phyloP scores from a whole-genome alignment of 2,329 filamentous ascomycete genomes.

The Cercospora sp. region DNA sequence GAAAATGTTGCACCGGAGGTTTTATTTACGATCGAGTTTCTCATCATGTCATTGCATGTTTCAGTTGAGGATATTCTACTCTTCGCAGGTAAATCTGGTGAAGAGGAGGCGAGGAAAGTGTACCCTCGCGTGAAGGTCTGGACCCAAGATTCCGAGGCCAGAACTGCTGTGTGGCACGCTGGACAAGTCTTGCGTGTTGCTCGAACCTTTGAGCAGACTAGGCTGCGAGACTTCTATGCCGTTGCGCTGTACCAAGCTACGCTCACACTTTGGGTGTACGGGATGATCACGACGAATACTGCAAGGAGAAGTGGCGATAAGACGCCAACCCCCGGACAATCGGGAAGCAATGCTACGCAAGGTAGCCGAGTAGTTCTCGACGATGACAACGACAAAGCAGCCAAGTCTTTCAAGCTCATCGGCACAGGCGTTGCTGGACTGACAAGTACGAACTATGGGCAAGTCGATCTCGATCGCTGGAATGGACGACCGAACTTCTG shows the following conservation, averaged over 20 bases:
- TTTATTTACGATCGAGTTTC: slow-evolving; percentile 47
- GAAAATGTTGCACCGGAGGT: slow-evolving; percentile 32
- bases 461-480: slow-evolving; percentile 4
- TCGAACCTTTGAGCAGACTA: slow-evolving; percentile 29
- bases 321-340: slow-evolving; percentile 9
- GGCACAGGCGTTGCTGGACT: slow-evolving; percentile 55
- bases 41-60: slow-evolving; percentile 63
- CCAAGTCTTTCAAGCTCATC: slow-evolving; percentile 59
- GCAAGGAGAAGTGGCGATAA: slow-evolving; percentile 41
- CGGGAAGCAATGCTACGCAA: background rate
- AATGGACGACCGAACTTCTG: slow-evolving; percentile 25
- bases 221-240: slow-evolving; percentile 61
- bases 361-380: slow-evolving; percentile 47
- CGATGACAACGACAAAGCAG: slow-evolving; percentile 55
- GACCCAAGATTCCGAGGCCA: slow-evolving; percentile 54
- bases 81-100: slow-evolving; percentile 64
- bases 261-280: slow-evolving; percentile 67
- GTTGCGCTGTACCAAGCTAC: slow-evolving; percentile 66
- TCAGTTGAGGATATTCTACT: slow-evolving; percentile 63
- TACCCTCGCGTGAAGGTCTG: slow-evolving; percentile 59
- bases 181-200: slow-evolving; percentile 64
- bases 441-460: background rate
- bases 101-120: slow-evolving; percentile 60
- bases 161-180: slow-evolving; percentile 64
- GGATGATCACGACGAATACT: slow-evolving; percentile 43